phyloP scores from a whole-genome alignment of 139 green algal species.

The Tetraselmis striata region DNA sequence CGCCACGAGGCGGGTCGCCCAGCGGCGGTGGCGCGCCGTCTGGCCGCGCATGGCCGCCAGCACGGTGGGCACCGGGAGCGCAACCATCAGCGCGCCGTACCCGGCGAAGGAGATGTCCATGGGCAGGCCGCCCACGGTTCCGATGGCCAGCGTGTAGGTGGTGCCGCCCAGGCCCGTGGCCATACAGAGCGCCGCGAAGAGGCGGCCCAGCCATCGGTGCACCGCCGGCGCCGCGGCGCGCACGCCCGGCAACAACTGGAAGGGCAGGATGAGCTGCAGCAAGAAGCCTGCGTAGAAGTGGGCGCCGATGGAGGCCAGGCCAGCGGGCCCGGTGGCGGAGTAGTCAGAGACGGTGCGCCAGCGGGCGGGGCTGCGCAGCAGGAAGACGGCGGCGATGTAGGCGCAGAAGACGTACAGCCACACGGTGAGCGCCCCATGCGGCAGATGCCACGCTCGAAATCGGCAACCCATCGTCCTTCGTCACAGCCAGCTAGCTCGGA shows the following conservation, averaged over 20 bases:
- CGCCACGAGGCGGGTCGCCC: not conserved
- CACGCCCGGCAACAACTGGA: not conserved
- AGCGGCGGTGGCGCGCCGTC: not conserved
- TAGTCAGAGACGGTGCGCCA: not conserved
- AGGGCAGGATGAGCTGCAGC: not conserved
- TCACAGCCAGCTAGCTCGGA: too few species aligned
- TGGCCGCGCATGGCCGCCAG: not conserved
- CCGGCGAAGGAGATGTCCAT: not conserved
- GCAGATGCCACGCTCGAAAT: not conserved
- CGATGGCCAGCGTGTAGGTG: not conserved
- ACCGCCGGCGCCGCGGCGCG: not conserved
- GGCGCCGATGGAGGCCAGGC: not conserved
- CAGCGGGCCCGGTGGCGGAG: not conserved
- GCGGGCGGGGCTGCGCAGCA: not conserved
- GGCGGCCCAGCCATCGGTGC: not conserved
- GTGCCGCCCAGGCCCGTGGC: not conserved
- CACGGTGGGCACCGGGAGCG: not conserved
- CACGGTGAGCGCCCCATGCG: not conserved
- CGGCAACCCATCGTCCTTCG: too few species aligned
- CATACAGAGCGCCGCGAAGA: not conserved
- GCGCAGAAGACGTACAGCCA: not conserved
- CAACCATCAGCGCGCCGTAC: not conserved
- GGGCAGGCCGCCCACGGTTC: not conserved
- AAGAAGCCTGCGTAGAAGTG: not conserved
- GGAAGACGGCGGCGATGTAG: not conserved